Evolutionary conservation across 441 rosid genomes (phyloP).

Genomic region (Manihot esculenta): DNA sequence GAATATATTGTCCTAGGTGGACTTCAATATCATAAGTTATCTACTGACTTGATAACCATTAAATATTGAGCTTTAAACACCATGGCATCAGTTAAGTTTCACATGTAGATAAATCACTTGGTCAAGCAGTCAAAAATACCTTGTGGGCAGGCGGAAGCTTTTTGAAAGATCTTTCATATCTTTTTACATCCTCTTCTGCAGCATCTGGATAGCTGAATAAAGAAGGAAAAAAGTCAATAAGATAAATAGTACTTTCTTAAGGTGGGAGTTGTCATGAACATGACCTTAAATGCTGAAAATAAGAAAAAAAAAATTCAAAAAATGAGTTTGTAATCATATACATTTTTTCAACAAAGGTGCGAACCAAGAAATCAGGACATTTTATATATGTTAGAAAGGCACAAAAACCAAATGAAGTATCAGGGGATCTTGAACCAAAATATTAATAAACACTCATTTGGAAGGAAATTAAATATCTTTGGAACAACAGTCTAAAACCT

Average conservation of each 20-base stretch:
- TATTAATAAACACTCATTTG: not conserved
- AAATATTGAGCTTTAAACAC: not conserved
- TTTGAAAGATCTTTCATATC: conserved; percentile 74
- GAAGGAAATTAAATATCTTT: too few species aligned
- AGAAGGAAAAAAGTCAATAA: not conserved
- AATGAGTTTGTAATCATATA: too few species aligned
- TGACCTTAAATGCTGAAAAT: not conserved
- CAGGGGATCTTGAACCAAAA: not conserved
- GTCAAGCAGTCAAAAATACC: conserved; percentile 35
- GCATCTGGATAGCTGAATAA: conserved; percentile 78
- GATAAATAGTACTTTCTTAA: not conserved
- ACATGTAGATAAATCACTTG: not conserved
- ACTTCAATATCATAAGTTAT: not conserved
- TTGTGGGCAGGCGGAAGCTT: conserved; percentile 78
- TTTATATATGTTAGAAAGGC: not conserved
- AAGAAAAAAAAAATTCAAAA: not conserved
- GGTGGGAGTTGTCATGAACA: not conserved
- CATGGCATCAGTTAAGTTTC: not conserved
- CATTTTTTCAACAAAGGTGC: too few species aligned
- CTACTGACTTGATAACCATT: not conserved
- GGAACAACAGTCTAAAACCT: too few species aligned
- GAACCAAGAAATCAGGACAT: not conserved
- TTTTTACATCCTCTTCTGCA: conserved; percentile 77
- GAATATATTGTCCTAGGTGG: not conserved
- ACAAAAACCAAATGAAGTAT: not conserved